Base-by-base conservation (phyloP, 805 yeast genomes). In the Kuraishia floccosa region DNA sequence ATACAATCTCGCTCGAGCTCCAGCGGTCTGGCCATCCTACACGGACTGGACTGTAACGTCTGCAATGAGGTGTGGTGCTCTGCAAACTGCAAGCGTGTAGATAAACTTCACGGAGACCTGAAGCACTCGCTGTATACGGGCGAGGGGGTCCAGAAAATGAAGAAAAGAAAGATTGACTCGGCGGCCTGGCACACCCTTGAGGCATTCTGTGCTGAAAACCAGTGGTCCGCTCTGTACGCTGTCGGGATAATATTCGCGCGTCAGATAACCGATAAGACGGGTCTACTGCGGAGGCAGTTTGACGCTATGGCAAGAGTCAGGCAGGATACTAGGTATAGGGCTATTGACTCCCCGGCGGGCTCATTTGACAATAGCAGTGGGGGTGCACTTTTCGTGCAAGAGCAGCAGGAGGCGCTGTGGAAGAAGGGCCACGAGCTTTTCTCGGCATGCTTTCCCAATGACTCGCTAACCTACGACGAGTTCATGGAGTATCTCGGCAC, bases 21-120 rank as follows among this genome's bases (percentile, higher is more conserved):
- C 13, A 41, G 50, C 35, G 52, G 58, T 3, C 37, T 44, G 4
- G 40, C 54, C 3, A 43, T 60, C 6, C 47, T 65, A 30, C 54
- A 50, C 25, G 76, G 79, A n/a, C 55, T 76, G 29, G 79, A 75
- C 39, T 83, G 94, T 54, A 58, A 63, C 30, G 62, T 63, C 11
- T 80, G 89, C 41, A 50, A 63, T 6, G 79, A 73, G 31, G 56
- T 74, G 30, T 83, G 91, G 89, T 83, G 94, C 50, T 65, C 75
- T 5, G 58, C 54, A 29, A 50, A 47, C 7, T 83, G 94, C 56
- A 73, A 75, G 43, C 65, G 63, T 14, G 76, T 76, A 42, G 27
- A 25, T 14, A 43, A 50, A 11, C 48, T 67, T 6, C 94, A 84
- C 47, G 53, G 56, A 1, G 49, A 61, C 3, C 57, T 77, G 33